A percentile compares a stretch with the other conserved stretches of the same genome.
These are phyloP conservation scores for Mitragyna speciosa DNA, from an alignment of 257 asterid genomes.

Conservation along the genomic window DNA sequence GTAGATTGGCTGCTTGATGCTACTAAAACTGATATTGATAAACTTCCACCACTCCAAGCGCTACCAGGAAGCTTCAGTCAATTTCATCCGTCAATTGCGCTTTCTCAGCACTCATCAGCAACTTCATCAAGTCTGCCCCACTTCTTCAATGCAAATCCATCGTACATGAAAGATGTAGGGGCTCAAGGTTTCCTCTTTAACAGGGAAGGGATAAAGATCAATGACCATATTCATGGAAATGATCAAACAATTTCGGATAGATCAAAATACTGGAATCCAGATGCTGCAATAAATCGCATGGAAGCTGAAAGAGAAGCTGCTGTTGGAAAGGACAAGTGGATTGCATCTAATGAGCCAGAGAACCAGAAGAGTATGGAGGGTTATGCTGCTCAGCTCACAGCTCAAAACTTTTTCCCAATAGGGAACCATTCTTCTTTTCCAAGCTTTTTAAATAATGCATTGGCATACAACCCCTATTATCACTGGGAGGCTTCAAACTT, in stretches of 20 bases:
- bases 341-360: conserved; percentile 26
- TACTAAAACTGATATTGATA: conserved; percentile 51
- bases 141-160: conserved; percentile 11
- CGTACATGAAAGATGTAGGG: background rate
- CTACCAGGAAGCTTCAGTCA: conserved; percentile 31
- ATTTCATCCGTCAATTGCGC: conserved; percentile 21
- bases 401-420: conserved; percentile 51
- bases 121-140: conserved; percentile 14
- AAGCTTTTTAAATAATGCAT: conserved; percentile 17
- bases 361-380: conserved; percentile 34
- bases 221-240: conserved; percentile 13
- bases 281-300: background rate
- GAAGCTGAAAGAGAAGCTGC: conserved; percentile 13
- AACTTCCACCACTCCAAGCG: conserved; percentile 64
- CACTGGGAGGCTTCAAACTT: conserved; percentile 54
- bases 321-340: conserved; percentile 27
- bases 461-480: conserved; percentile 36
- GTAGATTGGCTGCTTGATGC: conserved; percentile 71
- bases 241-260: conserved; percentile 14
- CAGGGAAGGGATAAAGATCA: conserved; percentile 20
- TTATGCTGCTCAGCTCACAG: conserved; percentile 28
- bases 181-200: conserved; percentile 1
- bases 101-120: conserved; percentile 7
- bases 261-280: conserved; percentile 13
- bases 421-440: conserved; percentile 37